Conservation (phyloP, 169 alveolate genomes). For the Theileria annulata region DNA sequence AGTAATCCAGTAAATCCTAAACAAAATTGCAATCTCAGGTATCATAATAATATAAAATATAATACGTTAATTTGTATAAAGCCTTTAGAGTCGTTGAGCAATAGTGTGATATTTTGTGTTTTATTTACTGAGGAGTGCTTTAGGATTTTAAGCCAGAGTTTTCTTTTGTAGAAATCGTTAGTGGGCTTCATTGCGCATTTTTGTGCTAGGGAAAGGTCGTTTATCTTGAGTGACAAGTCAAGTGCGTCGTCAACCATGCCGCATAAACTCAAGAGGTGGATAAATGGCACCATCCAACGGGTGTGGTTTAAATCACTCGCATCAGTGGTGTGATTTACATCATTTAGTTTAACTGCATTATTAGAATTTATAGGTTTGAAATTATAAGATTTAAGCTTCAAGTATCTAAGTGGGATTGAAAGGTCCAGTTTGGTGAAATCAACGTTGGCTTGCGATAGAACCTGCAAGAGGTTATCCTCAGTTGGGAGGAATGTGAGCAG, state of each 20-base stretch:
- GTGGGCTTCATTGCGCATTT: conserved; percentile 62
- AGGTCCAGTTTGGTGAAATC: conserved; percentile 53
- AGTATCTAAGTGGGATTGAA: conserved; percentile 52
- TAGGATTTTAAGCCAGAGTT: conserved; percentile 57
- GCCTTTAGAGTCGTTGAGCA: conserved; percentile 42
- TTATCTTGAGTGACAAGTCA: conserved; percentile 46
- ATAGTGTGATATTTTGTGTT: conserved; percentile 2
- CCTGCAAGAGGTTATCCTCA: conserved; percentile 26
- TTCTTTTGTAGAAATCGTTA: conserved; percentile 39
- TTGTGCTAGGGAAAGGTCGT: conserved; percentile 36
- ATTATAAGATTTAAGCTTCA: conserved; percentile 32
- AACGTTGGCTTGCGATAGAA: conserved; percentile 12
- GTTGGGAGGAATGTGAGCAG: conserved; percentile 47
- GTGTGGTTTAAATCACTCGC: conserved; percentile 14
- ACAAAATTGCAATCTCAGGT: background rate
- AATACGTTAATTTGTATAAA: conserved; percentile 33
- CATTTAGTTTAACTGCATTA: background rate
- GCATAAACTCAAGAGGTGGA: conserved; percentile 52
- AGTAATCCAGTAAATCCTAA: conserved; percentile 48
- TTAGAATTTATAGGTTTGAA: background rate
- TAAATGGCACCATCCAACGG: conserved; percentile 60
- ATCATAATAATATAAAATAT: conserved; percentile 7
- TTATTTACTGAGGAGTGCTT: conserved; percentile 27
- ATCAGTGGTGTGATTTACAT: background rate
- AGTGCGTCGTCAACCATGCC: conserved; percentile 67